A percentile compares a stretch with the other conserved stretches of the same genome.
Conservation (phyloP, 306 rosid species). For the Glycyrrhiza uralensis region DNA sequence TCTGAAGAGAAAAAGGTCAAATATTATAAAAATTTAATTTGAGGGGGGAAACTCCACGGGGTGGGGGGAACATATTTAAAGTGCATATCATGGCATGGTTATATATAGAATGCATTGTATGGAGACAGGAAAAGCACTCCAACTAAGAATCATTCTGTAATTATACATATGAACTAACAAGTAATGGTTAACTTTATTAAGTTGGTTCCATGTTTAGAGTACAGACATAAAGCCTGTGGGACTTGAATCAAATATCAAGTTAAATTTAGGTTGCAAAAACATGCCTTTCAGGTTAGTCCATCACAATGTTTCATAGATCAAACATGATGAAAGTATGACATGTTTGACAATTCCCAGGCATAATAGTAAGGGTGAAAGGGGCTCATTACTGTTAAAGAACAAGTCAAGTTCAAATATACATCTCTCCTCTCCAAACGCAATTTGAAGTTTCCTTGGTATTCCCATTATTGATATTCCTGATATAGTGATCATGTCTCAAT, state of each 20-base stretch:
- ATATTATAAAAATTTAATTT: background rate
- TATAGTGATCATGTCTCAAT: background rate
- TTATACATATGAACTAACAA: background rate
- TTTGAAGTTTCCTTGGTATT: background rate
- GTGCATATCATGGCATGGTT: background rate
- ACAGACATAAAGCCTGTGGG: background rate
- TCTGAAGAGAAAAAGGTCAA: background rate
- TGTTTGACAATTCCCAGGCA: background rate
- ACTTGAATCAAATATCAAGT: background rate
- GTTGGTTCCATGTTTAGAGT: background rate
- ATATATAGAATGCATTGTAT: background rate
- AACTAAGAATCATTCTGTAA: background rate
- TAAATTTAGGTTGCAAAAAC: slow-evolving; percentile 14
- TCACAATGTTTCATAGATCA: background rate
- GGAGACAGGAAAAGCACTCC: background rate
- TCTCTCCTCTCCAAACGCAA: background rate
- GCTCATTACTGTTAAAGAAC: background rate
- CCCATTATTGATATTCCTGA: background rate
- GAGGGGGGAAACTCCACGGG: background rate
- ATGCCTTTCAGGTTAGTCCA: background rate
- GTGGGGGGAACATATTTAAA: background rate
- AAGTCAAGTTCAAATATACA: background rate
- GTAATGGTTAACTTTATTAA: background rate
- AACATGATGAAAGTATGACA: background rate
- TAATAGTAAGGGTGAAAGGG: background rate